These are phyloP conservation scores for Globisporangium middletonii DNA, from an alignment of 352 stramenopile genomes.

Conservation along the genomic window DNA sequence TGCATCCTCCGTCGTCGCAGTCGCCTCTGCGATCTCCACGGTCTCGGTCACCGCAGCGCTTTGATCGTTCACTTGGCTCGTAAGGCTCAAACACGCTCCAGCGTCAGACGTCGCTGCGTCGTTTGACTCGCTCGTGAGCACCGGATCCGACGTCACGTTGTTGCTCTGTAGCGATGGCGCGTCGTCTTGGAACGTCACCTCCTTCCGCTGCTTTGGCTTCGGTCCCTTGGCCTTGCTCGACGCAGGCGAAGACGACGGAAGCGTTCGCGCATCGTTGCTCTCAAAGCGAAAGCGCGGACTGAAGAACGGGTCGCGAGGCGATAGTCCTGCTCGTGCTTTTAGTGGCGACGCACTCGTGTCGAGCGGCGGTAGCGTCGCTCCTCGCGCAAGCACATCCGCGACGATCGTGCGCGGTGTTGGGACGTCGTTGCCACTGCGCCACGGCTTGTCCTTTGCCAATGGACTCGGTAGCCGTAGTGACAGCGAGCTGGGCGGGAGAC, in stretches of 20 bases:
- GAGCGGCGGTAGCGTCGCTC: constrained; percentile 37
- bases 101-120: neutral
- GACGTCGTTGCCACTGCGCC: constrained; percentile 18
- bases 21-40: too few species aligned
- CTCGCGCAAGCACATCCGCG: constrained; percentile 40
- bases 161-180: neutral
- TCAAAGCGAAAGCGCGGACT: constrained; percentile 62
- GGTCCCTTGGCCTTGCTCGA: neutral
- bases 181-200: constrained; percentile 7
- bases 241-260: neutral
- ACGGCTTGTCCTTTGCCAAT: constrained; percentile 34
- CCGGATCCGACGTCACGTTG: neutral
- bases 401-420: constrained; percentile 50
- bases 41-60: too few species aligned
- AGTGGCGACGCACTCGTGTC: constrained; percentile 6
- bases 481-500: constrained; percentile 1
- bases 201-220: constrained; percentile 13
- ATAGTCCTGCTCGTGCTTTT: constrained; percentile 15
- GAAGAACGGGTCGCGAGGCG: constrained; percentile 58
- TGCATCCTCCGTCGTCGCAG: too few species aligned
- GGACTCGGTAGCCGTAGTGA: constrained; percentile 41
- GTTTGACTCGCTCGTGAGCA: neutral
- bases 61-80: too few species aligned
- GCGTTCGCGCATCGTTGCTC: neutral
- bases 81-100: too few species aligned